Base-by-base conservation (phyloP, 2,329 filamentous ascomycete genomes). In the Arthrinium puccinioides region DNA sequence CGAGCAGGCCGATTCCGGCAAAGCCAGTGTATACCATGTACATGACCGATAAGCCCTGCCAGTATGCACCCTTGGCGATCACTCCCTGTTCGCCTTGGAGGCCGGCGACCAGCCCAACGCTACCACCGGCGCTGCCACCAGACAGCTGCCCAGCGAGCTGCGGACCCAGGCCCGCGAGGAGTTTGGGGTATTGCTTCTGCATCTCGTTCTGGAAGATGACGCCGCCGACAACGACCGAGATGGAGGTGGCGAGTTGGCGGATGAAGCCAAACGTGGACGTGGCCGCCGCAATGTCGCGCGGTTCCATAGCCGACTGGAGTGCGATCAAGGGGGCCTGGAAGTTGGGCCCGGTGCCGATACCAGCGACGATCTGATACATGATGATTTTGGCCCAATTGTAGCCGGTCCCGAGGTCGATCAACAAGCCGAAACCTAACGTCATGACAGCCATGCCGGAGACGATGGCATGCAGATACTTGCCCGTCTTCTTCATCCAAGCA, bases 201-300 rank as follows among this genome's bases (percentile, higher is more conserved):
- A 87, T 85, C 41, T 72, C 64, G 54, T 89, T 88, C 59, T 87
- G 80, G 62, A 89, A 88, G 25, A 89, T 72, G 31, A 87, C 82
- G n/a, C 82, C 79, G 18, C 85, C 85, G 26, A 88, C 67, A 2
- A 87, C 82, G 36, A 87, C 72, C 0, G 78, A 79, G 15, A 81
- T 72, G 3, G 79, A 72, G 0, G 79, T 84, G 9, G 78, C 79
- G 4, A 88, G 63, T 47, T 84, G 82, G 15, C 84, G 76, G 7
- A 80, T 67, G 53, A 85, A 84, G 8, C 73, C 68, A 45, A 84
- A 81, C 2, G 78, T 80, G 1, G 79, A 72, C 0, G 80, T 85
- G 0, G 76, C 80, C 2, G 78, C 73, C n/a, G 77, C 82, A 32
- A 83, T 81, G 47, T 86, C 81, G 20, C 70, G 66, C 28, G 69